Evolutionary conservation across 345 rosid genomes (phyloP), one percentile per base, ranked within the genome.

Genomic region (Kernera saxatilis): DNA sequence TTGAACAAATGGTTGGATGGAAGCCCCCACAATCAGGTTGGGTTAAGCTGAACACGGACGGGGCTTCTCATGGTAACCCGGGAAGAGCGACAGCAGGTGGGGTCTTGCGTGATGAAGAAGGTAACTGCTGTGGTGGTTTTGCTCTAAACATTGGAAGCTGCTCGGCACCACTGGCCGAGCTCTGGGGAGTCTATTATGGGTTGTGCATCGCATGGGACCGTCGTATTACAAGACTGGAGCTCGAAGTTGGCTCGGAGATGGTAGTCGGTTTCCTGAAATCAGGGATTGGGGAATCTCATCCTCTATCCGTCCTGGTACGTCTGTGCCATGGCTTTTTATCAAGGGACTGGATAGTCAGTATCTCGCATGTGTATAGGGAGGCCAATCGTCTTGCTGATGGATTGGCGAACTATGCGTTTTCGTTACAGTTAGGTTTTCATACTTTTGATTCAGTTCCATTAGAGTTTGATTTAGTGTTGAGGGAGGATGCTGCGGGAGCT

Each of bases 141-240:
- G 39, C 13, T 3, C 39, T 35, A 0, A 35, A 35, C 3, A 35
- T 35, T 9, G 13, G 12, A 1, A 35, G 1, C 3, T 35, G 13
- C 3, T 6, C 39, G 3, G 39, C 39, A 2, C 10, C 39, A 3
- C 1, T 9, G 3, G 13, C 39, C 1, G 39, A 35, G 13, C 13
- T 35, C n/a, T 45, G 50, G 50, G 50, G 50, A 10, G 23, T 18
- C 1, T 45, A 45, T 1, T 45, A 45, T 3, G 50, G 50, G 0
- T 1, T 45, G 0, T 17, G 0, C 11, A 17, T 45, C 0, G 50
- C 22, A 0, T 45, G 50, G 50, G 12, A 45, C 4, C 2, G 1
- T 0, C 1, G 25, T 0, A 2, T 17, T 1, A 2, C 22, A 0
- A 1, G 12, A 0, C 0, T 45, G 5, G 25, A 45, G 50, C 2